Evolutionary conservation across 805 yeast genomes (phyloP).

Genomic region (Wilhelminamyces savonicus): DNA sequence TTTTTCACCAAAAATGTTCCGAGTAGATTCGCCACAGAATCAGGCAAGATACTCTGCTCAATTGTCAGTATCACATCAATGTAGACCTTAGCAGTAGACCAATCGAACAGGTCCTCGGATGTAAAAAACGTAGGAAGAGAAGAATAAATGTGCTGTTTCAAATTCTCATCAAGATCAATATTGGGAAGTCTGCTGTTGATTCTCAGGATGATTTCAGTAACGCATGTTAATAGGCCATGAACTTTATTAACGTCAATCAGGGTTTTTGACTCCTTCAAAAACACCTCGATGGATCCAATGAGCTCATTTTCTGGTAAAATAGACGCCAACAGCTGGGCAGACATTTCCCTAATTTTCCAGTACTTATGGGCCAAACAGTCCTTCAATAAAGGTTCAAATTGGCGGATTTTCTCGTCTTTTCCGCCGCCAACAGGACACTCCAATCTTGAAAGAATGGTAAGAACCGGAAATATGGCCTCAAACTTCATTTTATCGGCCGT

Average conservation of each 20-base stretch:
- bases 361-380: conserved; percentile 42
- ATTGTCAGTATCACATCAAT: conserved; percentile 14
- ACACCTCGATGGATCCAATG: too few species aligned
- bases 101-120: conserved; percentile 20
- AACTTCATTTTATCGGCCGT: conserved; percentile 22
- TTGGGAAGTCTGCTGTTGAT: conserved; percentile 1
- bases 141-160: conserved; percentile 1
- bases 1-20: conserved; percentile 30
- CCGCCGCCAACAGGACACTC: conserved; percentile 58
- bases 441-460: conserved; percentile 65
- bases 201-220: conserved; percentile 12
- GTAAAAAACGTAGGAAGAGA: conserved; percentile 9
- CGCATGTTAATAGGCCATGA: too few species aligned
- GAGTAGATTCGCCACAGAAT: conserved; percentile 12
- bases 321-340: conserved; percentile 66
- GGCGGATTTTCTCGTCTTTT: conserved; percentile 40
- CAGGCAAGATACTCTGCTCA: conserved; percentile 5
- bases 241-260: too few species aligned
- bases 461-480: conserved; percentile 68
- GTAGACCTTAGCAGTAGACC: conserved; percentile 28
- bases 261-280: too few species aligned
- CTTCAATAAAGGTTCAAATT: conserved; percentile 36
- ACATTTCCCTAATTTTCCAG: conserved; percentile 88
- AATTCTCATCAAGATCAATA: conserved; percentile 6
- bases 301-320: too few species aligned